These are phyloP conservation scores for Bombardia bombarda DNA, from an alignment of 495 filamentous ascomycete genomes.

Conservation along the genomic window DNA sequence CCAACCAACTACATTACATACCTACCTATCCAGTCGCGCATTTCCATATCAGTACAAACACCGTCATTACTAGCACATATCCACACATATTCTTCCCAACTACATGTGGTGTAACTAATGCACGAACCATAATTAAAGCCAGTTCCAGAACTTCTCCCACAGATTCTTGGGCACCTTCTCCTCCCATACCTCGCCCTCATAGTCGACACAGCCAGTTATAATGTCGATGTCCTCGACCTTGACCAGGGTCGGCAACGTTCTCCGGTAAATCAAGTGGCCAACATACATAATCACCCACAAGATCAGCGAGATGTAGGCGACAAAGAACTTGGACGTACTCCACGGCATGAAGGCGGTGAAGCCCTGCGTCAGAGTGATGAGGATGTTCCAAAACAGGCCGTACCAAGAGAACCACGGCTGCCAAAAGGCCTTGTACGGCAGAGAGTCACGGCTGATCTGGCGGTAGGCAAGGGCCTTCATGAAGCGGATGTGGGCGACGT, in stretches of 20 bases:
- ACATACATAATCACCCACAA: constrained; percentile 50
- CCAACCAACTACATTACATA: too few species aligned
- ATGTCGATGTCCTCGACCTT: constrained; percentile 12
- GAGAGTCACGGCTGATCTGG: constrained; percentile 40
- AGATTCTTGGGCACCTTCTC: neutral
- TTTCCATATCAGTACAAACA: too few species aligned
- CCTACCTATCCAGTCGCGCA: too few species aligned
- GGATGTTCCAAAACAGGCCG: constrained; percentile 55
- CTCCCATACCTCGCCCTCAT: neutral
- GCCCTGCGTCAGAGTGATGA: constrained; percentile 62
- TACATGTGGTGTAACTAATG: too few species aligned
- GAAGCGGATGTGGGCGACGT: constrained; percentile 53
- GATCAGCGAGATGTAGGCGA: constrained; percentile 54
- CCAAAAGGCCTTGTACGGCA: constrained; percentile 51
- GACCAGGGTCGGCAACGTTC: constrained; percentile 13
- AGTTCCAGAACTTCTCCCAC: neutral
- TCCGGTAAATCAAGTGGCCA: constrained; percentile 46
- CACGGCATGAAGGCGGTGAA: constrained; percentile 62
- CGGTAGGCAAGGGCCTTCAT: constrained; percentile 50
- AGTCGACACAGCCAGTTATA: neutral
- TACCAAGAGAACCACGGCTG: constrained; percentile 53
- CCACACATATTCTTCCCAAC: too few species aligned
- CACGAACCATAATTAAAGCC: neutral
- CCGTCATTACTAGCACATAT: too few species aligned
- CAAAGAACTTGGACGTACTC: constrained; percentile 50